phyloP scores from a whole-genome alignment of 139 green algal species.

The Volvox africanus region DNA sequence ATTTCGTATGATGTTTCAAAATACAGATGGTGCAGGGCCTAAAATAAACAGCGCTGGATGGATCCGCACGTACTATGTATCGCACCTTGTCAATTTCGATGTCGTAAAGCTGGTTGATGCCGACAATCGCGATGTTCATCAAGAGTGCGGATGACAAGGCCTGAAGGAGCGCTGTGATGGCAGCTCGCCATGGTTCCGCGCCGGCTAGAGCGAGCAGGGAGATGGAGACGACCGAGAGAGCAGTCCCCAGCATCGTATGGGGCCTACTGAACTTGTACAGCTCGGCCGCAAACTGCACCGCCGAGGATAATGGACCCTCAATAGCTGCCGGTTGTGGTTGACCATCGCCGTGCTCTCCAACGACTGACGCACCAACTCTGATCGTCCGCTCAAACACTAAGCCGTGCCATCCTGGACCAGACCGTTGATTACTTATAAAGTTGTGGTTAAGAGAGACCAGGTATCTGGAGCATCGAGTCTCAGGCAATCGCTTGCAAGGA shows the following conservation, averaged over 20 bases:
- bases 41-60: too few species aligned
- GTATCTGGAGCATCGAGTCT: background rate
- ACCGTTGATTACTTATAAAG: background rate
- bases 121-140: conserved; percentile 97
- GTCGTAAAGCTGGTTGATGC: conserved; percentile 88
- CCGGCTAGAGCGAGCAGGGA: conserved; percentile 82
- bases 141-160: conserved; percentile 88
- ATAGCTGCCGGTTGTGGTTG: background rate
- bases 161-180: conserved; percentile 43
- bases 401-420: background rate
- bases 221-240: conserved; percentile 84
- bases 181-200: background rate
- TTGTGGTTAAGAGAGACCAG: background rate
- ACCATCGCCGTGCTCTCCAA: conserved; percentile 5
- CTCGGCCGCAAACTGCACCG: background rate
- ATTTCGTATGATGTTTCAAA: too few species aligned
- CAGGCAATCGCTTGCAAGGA: background rate
- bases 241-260: conserved; percentile 94
- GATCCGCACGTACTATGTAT: too few species aligned
- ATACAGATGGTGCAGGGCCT: too few species aligned
- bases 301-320: background rate
- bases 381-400: background rate
- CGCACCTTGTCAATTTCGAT: conserved; percentile 86
- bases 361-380: background rate
- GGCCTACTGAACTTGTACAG: conserved; percentile 66